A percentile compares a stretch with the other conserved stretches of the same genome.
These are phyloP conservation scores for Candida chauliodis DNA, from an alignment of 805 yeast species.

Conservation along the genomic window DNA sequence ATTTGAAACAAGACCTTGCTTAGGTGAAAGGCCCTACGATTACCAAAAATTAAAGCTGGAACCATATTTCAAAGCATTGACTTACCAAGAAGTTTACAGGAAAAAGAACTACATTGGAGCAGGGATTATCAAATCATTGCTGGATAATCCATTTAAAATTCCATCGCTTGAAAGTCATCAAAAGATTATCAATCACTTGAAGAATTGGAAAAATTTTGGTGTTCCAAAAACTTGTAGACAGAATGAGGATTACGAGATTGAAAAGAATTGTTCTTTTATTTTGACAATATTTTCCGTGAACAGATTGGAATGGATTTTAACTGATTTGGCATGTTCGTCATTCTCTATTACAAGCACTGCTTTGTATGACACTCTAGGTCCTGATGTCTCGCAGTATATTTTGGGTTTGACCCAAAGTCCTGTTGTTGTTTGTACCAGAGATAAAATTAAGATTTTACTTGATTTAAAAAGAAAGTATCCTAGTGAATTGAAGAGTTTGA, in stretches of 20 bases:
- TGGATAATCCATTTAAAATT: slow-evolving; percentile 21
- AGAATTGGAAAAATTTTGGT: slow-evolving; percentile 15
- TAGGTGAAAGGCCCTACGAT: slow-evolving; percentile 21
- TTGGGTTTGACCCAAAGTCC: slow-evolving; percentile 34
- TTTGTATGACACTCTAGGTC: slow-evolving; percentile 40
- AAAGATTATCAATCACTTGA: slow-evolving; percentile 17
- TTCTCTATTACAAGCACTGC: slow-evolving; percentile 36
- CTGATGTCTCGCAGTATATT: slow-evolving; percentile 30
- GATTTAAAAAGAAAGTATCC: slow-evolving; percentile 35
- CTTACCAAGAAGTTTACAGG: slow-evolving; percentile 27
- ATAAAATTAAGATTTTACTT: slow-evolving; percentile 48
- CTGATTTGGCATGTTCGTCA: slow-evolving; percentile 32
- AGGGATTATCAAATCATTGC: slow-evolving; percentile 30
- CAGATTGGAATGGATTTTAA: slow-evolving; percentile 34
- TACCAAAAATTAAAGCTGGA: slow-evolving; percentile 12
- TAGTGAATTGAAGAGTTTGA: slow-evolving; percentile 35
- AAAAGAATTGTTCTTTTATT: slow-evolving; percentile 27
- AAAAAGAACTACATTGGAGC: slow-evolving; percentile 34
- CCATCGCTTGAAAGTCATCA: slow-evolving; percentile 13
- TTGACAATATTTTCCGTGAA: slow-evolving; percentile 32
- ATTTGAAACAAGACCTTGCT: slow-evolving; percentile 18
- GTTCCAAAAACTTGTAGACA: slow-evolving; percentile 1
- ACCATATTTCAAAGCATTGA: slow-evolving; percentile 12
- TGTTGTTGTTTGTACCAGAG: slow-evolving; percentile 50
- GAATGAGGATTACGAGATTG: slow-evolving; percentile 11